Base-by-base conservation (phyloP, 2,329 filamentous ascomycete species). In the Ascochyta viciae-villosae region DNA sequence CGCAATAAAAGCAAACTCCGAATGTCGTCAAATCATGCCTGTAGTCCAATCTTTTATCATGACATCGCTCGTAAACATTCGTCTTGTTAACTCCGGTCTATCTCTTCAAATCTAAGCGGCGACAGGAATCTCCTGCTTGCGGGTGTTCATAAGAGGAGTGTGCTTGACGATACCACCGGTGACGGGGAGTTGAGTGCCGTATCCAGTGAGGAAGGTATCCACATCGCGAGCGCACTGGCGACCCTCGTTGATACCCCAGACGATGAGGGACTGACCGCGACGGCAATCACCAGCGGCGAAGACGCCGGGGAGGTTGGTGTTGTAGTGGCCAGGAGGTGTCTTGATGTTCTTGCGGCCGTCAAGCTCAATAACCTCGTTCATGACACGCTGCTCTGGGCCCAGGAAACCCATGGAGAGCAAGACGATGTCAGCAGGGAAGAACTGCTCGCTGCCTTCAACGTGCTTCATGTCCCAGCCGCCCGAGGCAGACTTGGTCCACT, bases 401-500 rank as follows among this genome's bases (percentile, higher is more conserved):
- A 97, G 80, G 89, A 98, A 98, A 74, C 94, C 94, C 94, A 98
- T 97, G 47, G 94, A 96, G 44, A 98, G 83, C 40, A 97, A 86
- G 40, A 98, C 93, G 37, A 98, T 86, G 72, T 98, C 94, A 26
- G 94, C 94, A 34, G 92, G 92, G 89, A 97, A 97, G 84, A 96
- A 96, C 75, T 97, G 88, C 81, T 96, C 90, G 59, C 90, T 94
- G 34, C 91, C 92, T 65, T 96, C 93, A 29, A 96, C 84, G 77
- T 96, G 94, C 85, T 96, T 96, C 92, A 98, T 97, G 78, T 97
- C 94, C 94, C 94, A 98, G 40, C 93, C 93, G 64, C 93, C 93
- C 59, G 86, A 88, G 26, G 91, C 84, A 50, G 88, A 91, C 83
- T 93, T 95, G 67, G 92, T 95, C 94, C 94, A 98, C 76, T 97